Evolutionary conservation across 2,329 filamentous ascomycete genomes (phyloP), one percentile per base, ranked within the genome.

Genomic region (Pseudogymnoascus verrucosus): DNA sequence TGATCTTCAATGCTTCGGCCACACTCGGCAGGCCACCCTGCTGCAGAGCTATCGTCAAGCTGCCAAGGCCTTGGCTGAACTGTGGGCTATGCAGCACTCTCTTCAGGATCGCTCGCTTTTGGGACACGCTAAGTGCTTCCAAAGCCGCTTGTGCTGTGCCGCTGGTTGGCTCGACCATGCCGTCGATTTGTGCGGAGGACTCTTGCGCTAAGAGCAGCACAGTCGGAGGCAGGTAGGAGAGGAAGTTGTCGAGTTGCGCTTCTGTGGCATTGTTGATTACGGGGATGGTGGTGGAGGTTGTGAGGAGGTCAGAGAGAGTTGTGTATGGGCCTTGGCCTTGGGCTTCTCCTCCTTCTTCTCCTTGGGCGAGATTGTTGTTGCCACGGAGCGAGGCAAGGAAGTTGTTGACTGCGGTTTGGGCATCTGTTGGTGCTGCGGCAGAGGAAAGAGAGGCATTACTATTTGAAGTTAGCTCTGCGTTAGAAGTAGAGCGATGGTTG

Each of bases 21-120:
- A 99, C 89, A 69, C 88, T 96, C 4, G 93, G 93, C 64, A 99
- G 77, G 0, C 93, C 95, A 11, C 95, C 95, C 70, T 98, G 93
- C 64, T 92, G 83, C 63, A 99, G 79, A 11, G 95, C 95, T 76
- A 92, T 86, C 0, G 92, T 96, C 69, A 99, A 78, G 73, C 89
- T 95, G 0, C 86, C 85, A 40, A 97, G 77, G 68, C 91, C 93
- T 75, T 98, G 95, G 65, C 86, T 85, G 72, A 99, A 92, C 73
- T 99, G 95, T 16, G 95, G 93, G 68, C 90, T 96, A 67, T 90
- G 85, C 12, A 98, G 78, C 6, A 98, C 92, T 72, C 88, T 89
- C 74, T 87, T 88, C 47, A 99, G 76, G 11, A 98, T 83, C 21
- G 83, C 80, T 71, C 89, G 91, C 80, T 98, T 98, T 73, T 95